phyloP scores from a whole-genome alignment of 2,329 filamentous ascomycete species.

The Calonectria hawksworthii region DNA sequence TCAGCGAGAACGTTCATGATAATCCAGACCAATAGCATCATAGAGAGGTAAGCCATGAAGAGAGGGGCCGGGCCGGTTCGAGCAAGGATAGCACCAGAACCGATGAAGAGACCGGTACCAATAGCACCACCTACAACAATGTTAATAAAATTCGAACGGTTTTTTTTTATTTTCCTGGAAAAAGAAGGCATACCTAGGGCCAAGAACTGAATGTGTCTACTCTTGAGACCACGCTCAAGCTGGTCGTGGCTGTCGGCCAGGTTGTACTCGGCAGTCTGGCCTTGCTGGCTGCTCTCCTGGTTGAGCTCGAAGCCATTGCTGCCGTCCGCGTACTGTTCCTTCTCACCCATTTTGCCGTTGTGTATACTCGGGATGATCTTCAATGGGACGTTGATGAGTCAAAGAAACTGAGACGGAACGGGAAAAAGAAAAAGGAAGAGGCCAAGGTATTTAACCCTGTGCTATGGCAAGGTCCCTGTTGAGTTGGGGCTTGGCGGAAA shows the following conservation, averaged over 20 bases:
- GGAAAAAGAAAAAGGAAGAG: not conserved
- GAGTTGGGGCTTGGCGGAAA: conserved; percentile 9
- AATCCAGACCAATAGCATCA: conserved; percentile 67
- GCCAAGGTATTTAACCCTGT: conserved; percentile 31
- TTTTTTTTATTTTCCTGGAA: not conserved
- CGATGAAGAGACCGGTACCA: conserved; percentile 75
- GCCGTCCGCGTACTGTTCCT: conserved; percentile 28
- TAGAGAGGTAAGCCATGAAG: conserved; percentile 76
- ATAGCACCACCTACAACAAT: conserved; percentile 62
- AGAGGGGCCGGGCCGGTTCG: conserved; percentile 74
- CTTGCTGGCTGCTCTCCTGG: conserved; percentile 41
- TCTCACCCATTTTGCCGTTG: conserved; percentile 33
- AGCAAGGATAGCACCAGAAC: conserved; percentile 69
- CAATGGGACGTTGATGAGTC: not conserved
- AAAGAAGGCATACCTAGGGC: conserved; percentile 60
- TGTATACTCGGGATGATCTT: not conserved
- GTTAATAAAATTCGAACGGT: not conserved
- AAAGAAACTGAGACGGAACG: not conserved
- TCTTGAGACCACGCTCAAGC: conserved; percentile 70
- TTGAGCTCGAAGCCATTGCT: conserved; percentile 44
- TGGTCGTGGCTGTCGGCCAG: conserved; percentile 58
- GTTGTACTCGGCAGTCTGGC: conserved; percentile 48
- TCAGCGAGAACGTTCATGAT: conserved; percentile 69
- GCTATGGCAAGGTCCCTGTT: conserved; percentile 7
- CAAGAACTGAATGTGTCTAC: conserved; percentile 72